Base-by-base conservation (phyloP, 208 protist genomes). In the Porcisia hertigi region DNA sequence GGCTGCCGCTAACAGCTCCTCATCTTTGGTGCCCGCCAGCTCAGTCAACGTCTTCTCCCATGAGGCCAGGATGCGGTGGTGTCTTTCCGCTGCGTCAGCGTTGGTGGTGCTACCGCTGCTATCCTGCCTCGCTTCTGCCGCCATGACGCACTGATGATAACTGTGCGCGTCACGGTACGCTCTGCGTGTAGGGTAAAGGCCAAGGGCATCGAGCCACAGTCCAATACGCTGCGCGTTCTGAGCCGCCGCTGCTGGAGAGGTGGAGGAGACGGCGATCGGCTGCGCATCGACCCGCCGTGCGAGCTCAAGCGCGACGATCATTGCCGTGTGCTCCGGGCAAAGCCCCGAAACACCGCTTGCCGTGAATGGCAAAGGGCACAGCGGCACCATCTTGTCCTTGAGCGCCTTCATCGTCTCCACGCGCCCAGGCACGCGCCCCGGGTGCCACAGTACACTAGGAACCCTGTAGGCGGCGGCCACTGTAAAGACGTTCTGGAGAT, bases 261-360 rank as follows among this genome's bases (percentile, higher is more conserved):
- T 85, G n/a, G 80, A 80, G 39, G 78, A 80, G 58, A 73, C 72
- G 16, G 76, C 79, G 52, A 90, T 80, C 12, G 86, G 81, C 66
- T 88, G 66, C 52, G 75, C 74, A 69, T 95, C 91, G 52, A 93
- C 79, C 4, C 77, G 85, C 23, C 91, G 83, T 16, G 87, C 88
- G 16, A 95, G 79, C 71, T 92, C 87, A n/a, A 95, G 66, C 14
- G 86, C 83, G 39, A 93, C 91, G 67, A 93, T 67, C 85, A 92
- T 89, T 45, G 91, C 91, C n/a, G 88, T 92, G 80, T 93, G 88
- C 71, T 95, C 91, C 12, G 91, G 91, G 3, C 84, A 88, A 8
- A 94, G 62, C 18, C 83, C 87, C 5, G 70, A 76, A 1, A 76
- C 79, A 36, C 80, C 79, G 16, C 53, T 49, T 9, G 64, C 52